phyloP scores from a whole-genome alignment of 352 stramenopile species.

The Phytophthora rubi region DNA sequence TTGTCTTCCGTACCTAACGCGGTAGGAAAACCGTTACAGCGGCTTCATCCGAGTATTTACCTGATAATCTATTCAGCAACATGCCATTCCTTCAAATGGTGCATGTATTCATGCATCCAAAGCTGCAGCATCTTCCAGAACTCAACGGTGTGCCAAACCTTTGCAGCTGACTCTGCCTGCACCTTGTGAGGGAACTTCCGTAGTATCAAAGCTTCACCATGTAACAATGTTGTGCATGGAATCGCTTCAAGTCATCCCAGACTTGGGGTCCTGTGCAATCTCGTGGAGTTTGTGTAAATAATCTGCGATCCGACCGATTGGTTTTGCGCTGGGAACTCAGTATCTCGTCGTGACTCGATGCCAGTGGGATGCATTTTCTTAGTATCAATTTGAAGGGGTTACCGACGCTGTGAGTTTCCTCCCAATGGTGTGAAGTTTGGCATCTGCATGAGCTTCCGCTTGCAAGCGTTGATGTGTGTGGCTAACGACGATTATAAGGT shows the following conservation, averaged over 20 bases:
- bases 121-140: slow-evolving; percentile 13
- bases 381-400: slow-evolving; percentile 7
- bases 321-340: slow-evolving; percentile 19
- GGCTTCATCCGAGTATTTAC: slow-evolving; percentile 10
- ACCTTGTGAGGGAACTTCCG: slow-evolving; percentile 20
- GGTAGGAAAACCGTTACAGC: slow-evolving; percentile 16
- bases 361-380: background rate
- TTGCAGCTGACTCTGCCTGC: slow-evolving; percentile 25
- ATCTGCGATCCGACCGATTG: slow-evolving; percentile 27
- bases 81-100: slow-evolving; percentile 31
- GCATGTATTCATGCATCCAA: slow-evolving; percentile 12
- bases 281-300: slow-evolving; percentile 21
- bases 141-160: slow-evolving; percentile 28
- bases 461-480: slow-evolving; percentile 31
- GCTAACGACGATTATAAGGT: slow-evolving; percentile 6
- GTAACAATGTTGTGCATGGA: slow-evolving; percentile 16
- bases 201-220: slow-evolving; percentile 5
- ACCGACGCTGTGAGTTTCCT: slow-evolving; percentile 9
- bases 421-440: slow-evolving; percentile 4
- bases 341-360: background rate
- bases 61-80: slow-evolving; percentile 29
- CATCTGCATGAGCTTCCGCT: slow-evolving; percentile 38
- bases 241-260: slow-evolving; percentile 17
- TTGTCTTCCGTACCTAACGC: background rate
- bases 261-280: slow-evolving; percentile 10